These are phyloP conservation scores for Tylopilus sp. DNA, from an alignment of 1,284 basidiomycete genomes.

Conservation along the genomic window DNA sequence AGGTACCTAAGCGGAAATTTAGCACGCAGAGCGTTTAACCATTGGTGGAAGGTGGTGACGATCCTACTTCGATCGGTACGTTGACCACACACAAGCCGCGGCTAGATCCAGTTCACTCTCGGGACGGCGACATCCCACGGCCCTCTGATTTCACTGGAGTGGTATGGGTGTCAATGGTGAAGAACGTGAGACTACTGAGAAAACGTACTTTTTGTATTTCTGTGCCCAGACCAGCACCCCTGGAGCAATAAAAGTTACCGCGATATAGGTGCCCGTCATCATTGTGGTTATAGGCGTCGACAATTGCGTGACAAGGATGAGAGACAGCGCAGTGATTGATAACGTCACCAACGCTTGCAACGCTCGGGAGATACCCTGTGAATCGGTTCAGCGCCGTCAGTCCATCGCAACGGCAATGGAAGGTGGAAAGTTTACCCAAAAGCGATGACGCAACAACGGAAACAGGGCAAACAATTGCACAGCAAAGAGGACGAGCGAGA, in stretches of 20 bases:
- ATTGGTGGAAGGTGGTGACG: constrained; percentile 25
- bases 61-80: constrained; percentile 29
- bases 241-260: constrained; percentile 67
- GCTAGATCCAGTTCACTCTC: constrained; percentile 47
- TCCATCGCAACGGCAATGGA: constrained; percentile 18
- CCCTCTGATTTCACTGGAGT: constrained; percentile 44
- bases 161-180: constrained; percentile 23
- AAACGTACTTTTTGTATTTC: constrained; percentile 71
- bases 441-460: constrained; percentile 73
- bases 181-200: constrained; percentile 10
- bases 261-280: constrained; percentile 46
- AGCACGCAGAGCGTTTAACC: constrained; percentile 13
- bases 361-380: constrained; percentile 42
- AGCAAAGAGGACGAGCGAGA: constrained; percentile 84
- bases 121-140: constrained; percentile 52
- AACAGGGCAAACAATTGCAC: constrained; percentile 83
- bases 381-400: constrained; percentile 17
- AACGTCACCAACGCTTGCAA: constrained; percentile 51
- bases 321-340: constrained; percentile 43
- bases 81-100: constrained; percentile 23
- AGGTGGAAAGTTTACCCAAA: constrained; percentile 54
- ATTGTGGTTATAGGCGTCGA: constrained; percentile 51
- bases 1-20: constrained; percentile 28
- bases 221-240: constrained; percentile 75
- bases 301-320: constrained; percentile 49